Conservation (phyloP, 164 flowering plant genomes). For the Aristolochia contorta region DNA sequence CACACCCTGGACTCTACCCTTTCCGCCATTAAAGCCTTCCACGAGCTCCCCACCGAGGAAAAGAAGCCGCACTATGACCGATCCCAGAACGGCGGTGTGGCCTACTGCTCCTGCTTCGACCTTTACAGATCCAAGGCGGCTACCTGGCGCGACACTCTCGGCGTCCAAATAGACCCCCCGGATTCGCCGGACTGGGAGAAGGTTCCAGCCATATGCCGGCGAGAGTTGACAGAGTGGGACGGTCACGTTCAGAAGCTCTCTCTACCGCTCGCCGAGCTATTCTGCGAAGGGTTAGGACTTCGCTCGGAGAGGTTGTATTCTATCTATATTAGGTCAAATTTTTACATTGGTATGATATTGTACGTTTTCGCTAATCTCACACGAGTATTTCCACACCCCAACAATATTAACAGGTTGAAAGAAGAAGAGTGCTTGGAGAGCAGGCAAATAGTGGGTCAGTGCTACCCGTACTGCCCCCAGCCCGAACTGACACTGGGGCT, state of each 20-base stretch:
- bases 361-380: too few relatives aligned
- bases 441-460: slow-evolving; percentile 38
- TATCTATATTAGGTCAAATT: too few relatives aligned
- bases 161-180: slow-evolving; percentile 14
- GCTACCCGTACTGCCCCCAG: slow-evolving; percentile 69
- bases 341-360: too few relatives aligned
- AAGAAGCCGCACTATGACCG: slow-evolving; percentile 7
- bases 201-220: slow-evolving; percentile 17
- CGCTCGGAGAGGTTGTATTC: too few relatives aligned
- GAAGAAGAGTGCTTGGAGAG: slow-evolving; percentile 32
- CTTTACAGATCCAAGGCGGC: slow-evolving; percentile 22
- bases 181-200: background rate
- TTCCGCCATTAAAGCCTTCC: background rate
- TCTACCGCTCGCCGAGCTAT: slow-evolving; percentile 31
- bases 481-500: slow-evolving; percentile 68
- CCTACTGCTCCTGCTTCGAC: slow-evolving; percentile 12
- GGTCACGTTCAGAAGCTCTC: slow-evolving; percentile 19
- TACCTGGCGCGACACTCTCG: slow-evolving; percentile 21
- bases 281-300: slow-evolving; percentile 57
- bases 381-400: too few relatives aligned
- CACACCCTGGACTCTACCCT: slow-evolving; percentile 8
- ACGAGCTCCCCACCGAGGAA: slow-evolving; percentile 4
- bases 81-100: background rate
- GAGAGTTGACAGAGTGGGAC: slow-evolving; percentile 41
- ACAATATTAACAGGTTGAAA: too few relatives aligned